phyloP scores from a whole-genome alignment of 2,329 filamentous ascomycete genomes.

The Botrytis squamosa region DNA sequence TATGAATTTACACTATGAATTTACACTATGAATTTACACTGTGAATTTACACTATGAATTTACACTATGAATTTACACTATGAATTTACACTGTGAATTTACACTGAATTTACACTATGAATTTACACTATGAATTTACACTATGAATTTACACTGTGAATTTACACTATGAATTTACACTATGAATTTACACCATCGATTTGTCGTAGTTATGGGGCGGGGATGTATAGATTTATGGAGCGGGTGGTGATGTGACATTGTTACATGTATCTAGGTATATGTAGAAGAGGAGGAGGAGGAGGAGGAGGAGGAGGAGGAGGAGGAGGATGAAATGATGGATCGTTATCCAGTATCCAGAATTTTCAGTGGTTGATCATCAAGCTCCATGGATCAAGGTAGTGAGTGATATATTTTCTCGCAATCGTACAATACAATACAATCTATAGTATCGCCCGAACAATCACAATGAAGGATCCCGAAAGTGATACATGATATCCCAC shows the following conservation, averaged over 20 bases:
- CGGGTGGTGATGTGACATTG: background rate
- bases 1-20: too few species aligned
- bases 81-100: too few species aligned
- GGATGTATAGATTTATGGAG: background rate
- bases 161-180: too few species aligned
- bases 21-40: too few species aligned
- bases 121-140: too few species aligned
- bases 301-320: background rate
- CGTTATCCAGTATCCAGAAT: background rate
- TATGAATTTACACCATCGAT: background rate
- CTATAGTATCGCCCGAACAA: background rate
- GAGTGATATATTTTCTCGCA: background rate
- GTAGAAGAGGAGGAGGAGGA: background rate
- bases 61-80: too few species aligned
- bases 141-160: too few species aligned
- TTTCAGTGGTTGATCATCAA: background rate
- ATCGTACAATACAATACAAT: background rate
- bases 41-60: too few species aligned
- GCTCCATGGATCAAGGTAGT: background rate
- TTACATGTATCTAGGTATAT: background rate
- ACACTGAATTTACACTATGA: too few species aligned
- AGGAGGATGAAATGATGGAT: background rate
- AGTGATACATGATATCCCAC: background rate
- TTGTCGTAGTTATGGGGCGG: background rate
- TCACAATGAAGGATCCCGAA: background rate